Evolutionary conservation across 2,329 filamentous ascomycete species (phyloP), one percentile per base, ranked within the genome.

Genomic region (Calonectria pseudoturangicola): DNA sequence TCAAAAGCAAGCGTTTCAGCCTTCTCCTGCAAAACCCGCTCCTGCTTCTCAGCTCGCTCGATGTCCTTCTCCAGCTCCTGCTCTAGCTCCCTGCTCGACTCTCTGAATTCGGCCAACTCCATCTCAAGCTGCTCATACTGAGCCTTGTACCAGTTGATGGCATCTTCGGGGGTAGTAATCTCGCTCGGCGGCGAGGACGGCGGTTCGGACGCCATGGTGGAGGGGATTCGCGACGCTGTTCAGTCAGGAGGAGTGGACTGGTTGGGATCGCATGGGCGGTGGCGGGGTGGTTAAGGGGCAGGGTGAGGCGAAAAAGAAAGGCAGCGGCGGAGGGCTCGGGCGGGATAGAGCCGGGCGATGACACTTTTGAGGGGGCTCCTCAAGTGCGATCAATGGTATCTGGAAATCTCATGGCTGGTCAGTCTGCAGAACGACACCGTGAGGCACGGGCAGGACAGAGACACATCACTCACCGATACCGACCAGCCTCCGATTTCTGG

Each of bases 41-140:
- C 96, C 79, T 95, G 92, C 87, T 98, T 98, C 88, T 99, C 97
- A 54, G 96, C 96, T 54, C 95, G 93, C 80, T 98, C 96, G 70
- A 99, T 93, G 83, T 99, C 97, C 87, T 96, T 97, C 85, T 99
- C 97, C 66, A 99, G 88, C 85, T 98, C 97, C 60, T 93, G 92
- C 85, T 99, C 97, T 36, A 99, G 90, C 84, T 98, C 97, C 83
- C 95, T 94, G 84, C 96, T 98, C 68, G 95, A 98, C 71, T 95
- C 90, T 82, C 98, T 95, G 83, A 99, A 99, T 81, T 99, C 97
- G 74, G 94, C 91, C 73, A 99, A 91, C 84, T 99, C 97, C 66
- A 92, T 89, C 85, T 98, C 97, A 45, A 99, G 90, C 82, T 95
- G 92, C 85, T 97, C 95, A 86, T 98, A 98, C 84, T 98, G 96